A percentile compares a stretch with the other conserved stretches of the same genome.
Conservation (phyloP, 2,329 filamentous ascomycete species). For the Aspergillus sojae region DNA sequence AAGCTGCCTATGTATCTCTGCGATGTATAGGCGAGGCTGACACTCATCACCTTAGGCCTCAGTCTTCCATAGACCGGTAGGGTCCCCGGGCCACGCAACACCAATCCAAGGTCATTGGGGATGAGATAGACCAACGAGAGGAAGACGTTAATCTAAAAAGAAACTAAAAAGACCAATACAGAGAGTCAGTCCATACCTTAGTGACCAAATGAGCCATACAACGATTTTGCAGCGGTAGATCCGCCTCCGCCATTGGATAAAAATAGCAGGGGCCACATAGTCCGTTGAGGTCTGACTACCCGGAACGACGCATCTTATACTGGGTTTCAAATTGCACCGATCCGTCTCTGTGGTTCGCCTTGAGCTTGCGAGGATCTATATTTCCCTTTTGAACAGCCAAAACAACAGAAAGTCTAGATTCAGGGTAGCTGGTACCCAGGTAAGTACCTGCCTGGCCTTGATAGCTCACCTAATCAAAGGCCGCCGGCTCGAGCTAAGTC, state of each 20-base stretch:
- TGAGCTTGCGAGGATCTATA: background rate
- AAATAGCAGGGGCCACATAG: slow-evolving; percentile 7
- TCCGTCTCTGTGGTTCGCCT: background rate
- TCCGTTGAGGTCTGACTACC: background rate
- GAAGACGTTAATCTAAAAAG: background rate
- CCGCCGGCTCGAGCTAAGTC: background rate
- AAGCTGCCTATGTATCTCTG: slow-evolving; percentile 2
- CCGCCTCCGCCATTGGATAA: slow-evolving; percentile 5
- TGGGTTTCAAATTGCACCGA: slow-evolving; percentile 6
- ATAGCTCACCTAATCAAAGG: background rate
- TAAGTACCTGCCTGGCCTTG: background rate
- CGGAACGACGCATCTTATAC: background rate
- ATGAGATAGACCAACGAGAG: background rate
- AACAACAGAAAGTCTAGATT: background rate
- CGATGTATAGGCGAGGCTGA: slow-evolving; percentile 4
- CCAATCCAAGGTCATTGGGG: background rate
- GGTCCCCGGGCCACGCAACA: slow-evolving; percentile 1
- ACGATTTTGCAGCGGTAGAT: slow-evolving; percentile 6
- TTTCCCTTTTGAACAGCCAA: background rate
- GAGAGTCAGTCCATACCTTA: background rate
- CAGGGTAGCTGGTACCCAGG: background rate
- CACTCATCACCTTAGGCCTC: slow-evolving; percentile 1
- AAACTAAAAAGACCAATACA: background rate
- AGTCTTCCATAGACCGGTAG: slow-evolving; percentile 1
- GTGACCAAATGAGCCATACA: background rate